Evolutionary conservation across 441 rosid species (phyloP).

Genomic region (Macaranga tanarius): DNA sequence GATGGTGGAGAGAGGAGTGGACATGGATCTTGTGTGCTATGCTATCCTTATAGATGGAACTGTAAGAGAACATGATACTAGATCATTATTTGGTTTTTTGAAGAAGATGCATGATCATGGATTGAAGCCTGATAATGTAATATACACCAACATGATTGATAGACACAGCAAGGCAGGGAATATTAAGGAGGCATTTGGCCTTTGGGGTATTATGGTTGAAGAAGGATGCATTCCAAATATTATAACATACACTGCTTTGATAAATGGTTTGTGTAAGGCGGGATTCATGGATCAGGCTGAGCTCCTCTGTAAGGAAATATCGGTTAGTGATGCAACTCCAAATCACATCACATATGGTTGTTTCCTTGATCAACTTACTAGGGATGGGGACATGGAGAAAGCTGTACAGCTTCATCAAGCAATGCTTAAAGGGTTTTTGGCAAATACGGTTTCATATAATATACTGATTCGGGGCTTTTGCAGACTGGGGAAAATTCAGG

Average conservation of each 20-base stretch:
- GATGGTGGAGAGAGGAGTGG: constrained; percentile 69
- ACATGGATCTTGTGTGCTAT: constrained; percentile 80
- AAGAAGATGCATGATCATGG: constrained; percentile 66
- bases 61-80: constrained; percentile 53
- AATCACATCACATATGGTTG: constrained; percentile 80
- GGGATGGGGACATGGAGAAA: constrained; percentile 60
- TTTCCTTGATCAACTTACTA: constrained; percentile 67
- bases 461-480: constrained; percentile 79
- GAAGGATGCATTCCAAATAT: constrained; percentile 74
- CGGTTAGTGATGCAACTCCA: constrained; percentile 42
- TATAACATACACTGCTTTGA: constrained; percentile 77
- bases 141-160: constrained; percentile 81
- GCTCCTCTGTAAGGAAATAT: constrained; percentile 61
- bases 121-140: constrained; percentile 68
- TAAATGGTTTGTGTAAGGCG: constrained; percentile 75
- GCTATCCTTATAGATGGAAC: constrained; percentile 77
- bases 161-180: constrained; percentile 70
- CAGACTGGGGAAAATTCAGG: constrained; percentile 62
- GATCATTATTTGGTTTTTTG: constrained; percentile 45
- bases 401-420: constrained; percentile 68
- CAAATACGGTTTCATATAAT: constrained; percentile 68
- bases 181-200: constrained; percentile 55
- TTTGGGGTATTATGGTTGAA: constrained; percentile 70
- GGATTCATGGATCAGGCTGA: constrained; percentile 72
- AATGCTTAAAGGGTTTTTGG: constrained; percentile 59